Evolutionary conservation across 768 basidiomycete genomes (phyloP), one percentile per base, ranked within the genome.

Genomic region (Kwoniella mangroviensis): DNA sequence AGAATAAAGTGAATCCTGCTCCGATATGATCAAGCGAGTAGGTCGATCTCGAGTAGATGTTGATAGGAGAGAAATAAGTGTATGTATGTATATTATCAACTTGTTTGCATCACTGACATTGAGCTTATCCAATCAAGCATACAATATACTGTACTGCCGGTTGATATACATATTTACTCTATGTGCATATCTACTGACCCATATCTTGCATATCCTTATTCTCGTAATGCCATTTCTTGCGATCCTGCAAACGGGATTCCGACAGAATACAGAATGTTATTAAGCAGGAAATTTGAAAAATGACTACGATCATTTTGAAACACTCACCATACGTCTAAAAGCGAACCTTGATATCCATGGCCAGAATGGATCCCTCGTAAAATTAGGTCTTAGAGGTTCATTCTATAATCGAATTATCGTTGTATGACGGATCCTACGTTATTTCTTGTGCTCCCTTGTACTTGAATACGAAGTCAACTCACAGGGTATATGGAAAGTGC

Each of bases 1-100:
- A 88, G 69, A 93, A 96, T 83, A 90, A 88, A 77, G 85, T 91
- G 65, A 88, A 87, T 73, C 85, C 85, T 4, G 73, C 83, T 6
- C 85, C 85, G 10, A 49, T 55, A 40, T 51, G 40, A 28, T 34
- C 17, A 15, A 7, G 13, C 5, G 45, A 49, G 45, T 3, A 49
- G 19, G 13, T 17, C 0, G 45, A 49, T 49, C 45, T 34, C 9
- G 34, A 34, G 34, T 7, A 34, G 34, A 4, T 34, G 34, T 6
- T 28, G 28, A 34, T 34, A 34, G 34, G 34, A 34, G 2, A 17
- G 6, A 19, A 19, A 15, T 49, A 1, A 56, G 13, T 34, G 55
- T 34, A 34, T 56, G 28, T 24, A 56, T 56, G 55, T 34, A 56
- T 22, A 22, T 4, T 49, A 49, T 13, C 43, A 45, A 9, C 12